Evolutionary conservation across 768 basidiomycete genomes (phyloP).

Genomic region (Termitomyces sp.): DNA sequence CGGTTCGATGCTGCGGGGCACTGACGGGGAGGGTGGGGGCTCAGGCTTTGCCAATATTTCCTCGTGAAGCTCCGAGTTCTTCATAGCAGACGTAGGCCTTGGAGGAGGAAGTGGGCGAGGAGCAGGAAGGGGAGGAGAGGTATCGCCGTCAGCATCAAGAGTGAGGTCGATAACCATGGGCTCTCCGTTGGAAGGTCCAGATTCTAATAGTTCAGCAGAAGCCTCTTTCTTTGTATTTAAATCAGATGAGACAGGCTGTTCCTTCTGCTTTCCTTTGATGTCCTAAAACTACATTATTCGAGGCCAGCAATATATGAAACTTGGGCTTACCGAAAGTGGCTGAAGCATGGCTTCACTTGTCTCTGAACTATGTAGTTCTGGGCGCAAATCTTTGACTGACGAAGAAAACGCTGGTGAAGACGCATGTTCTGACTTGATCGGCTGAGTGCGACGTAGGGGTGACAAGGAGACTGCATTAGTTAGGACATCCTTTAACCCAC

Average conservation of each 20-base stretch:
- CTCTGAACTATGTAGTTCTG: neutral
- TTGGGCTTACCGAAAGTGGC: neutral
- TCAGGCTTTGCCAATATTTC: neutral
- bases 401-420: neutral
- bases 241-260: neutral
- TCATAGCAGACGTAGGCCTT: neutral
- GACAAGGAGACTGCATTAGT: neutral
- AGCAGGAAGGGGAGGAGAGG: neutral
- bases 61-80: neutral
- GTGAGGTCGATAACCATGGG: constrained; percentile 8
- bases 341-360: neutral
- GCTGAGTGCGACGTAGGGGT: neutral
- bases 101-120: constrained; percentile 1
- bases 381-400: neutral
- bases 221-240: neutral
- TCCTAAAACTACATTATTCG: neutral
- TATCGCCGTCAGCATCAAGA: constrained; percentile 4
- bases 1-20: neutral
- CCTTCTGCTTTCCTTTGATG: neutral
- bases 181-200: neutral
- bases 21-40: neutral
- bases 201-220: neutral
- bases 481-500: constrained; percentile 8
- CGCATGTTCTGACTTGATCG: neutral
- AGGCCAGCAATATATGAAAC: neutral